Conservation (phyloP, 2,329 filamentous ascomycete species). For the Mycosphaerella arachidis region DNA sequence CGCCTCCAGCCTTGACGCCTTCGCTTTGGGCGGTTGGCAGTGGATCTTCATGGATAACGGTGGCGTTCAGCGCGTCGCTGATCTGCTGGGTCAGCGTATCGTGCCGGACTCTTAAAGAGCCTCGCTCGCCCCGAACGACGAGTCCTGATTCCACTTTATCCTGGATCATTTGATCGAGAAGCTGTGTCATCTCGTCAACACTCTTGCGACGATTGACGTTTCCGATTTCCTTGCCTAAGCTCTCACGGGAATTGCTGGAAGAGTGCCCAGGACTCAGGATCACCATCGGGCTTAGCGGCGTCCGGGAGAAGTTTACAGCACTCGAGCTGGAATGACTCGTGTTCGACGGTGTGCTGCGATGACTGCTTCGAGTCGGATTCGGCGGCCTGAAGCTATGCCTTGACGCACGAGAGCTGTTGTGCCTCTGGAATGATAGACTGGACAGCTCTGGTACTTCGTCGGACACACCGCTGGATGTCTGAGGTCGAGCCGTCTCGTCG, state of each 20-base stretch:
- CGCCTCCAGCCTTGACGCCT: not conserved
- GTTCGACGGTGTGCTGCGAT: constrained; percentile 26
- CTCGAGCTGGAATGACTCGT: constrained; percentile 23
- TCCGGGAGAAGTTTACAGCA: constrained; percentile 28
- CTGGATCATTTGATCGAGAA: constrained; percentile 95
- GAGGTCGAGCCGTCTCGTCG: constrained; percentile 13
- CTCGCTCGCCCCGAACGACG: constrained; percentile 61
- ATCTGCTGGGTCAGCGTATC: constrained; percentile 15
- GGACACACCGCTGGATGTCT: constrained; percentile 13
- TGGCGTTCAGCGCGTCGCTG: constrained; percentile 3
- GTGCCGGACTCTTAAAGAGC: constrained; percentile 54
- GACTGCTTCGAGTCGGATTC: constrained; percentile 6
- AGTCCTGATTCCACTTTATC: constrained; percentile 75
- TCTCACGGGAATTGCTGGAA: constrained; percentile 17
- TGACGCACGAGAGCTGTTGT: constrained; percentile 22
- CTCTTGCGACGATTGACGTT: constrained; percentile 47
- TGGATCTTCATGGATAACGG: not conserved
- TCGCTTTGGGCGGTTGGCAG: not conserved
- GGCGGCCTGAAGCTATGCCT: constrained; percentile 12
- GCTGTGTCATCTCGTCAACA: constrained; percentile 86
- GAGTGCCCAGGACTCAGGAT: constrained; percentile 23
- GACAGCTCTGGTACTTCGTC: constrained; percentile 21
- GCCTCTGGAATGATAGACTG: constrained; percentile 14
- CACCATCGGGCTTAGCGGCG: constrained; percentile 29
- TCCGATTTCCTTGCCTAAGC: constrained; percentile 8